Percentiles rank a stretch among this genome's conserved stretches.
phyloP scores from a whole-genome alignment of 164 flowering plant species.

The Echeveria elegans region DNA sequence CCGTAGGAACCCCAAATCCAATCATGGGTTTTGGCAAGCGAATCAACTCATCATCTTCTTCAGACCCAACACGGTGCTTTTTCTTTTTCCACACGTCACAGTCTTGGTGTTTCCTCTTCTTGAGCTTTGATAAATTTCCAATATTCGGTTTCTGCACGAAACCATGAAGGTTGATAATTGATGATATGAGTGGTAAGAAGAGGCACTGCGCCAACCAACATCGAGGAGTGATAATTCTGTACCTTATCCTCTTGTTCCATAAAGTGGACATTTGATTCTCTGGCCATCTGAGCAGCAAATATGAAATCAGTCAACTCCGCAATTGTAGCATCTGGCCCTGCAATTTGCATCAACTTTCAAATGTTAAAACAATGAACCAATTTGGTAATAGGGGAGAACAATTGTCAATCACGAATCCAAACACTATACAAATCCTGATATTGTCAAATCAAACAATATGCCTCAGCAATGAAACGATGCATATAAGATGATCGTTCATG shows the following conservation, averaged over 20 bases:
- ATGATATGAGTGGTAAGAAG: not conserved
- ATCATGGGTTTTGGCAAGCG: slow-evolving; percentile 71
- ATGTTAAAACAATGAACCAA: too few species aligned
- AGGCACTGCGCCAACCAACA: not conserved
- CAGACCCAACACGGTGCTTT: slow-evolving; percentile 14
- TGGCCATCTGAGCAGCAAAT: slow-evolving; percentile 76
- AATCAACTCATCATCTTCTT: slow-evolving; percentile 32
- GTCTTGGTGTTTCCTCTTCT: slow-evolving; percentile 31
- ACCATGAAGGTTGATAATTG: not conserved
- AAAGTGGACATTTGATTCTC: slow-evolving; percentile 33
- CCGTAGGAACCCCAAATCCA: slow-evolving; percentile 60
- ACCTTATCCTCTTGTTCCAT: slow-evolving; percentile 34
- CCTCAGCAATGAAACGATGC: not conserved
- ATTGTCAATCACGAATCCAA: not conserved
- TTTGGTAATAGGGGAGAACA: too few species aligned
- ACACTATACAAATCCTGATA: not conserved
- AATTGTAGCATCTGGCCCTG: slow-evolving; percentile 57
- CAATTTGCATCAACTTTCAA: too few species aligned
- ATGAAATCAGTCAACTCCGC: slow-evolving; percentile 65
- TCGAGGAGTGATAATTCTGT: not conserved
- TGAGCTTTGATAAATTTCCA: slow-evolving; percentile 10
- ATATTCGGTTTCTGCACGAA: not conserved
- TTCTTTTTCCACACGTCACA: slow-evolving; percentile 23
- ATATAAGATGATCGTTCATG: not conserved
- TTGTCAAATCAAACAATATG: not conserved